Evolutionary conservation across 805 yeast genomes (phyloP).

Genomic region (Lachancea nothofagi): DNA sequence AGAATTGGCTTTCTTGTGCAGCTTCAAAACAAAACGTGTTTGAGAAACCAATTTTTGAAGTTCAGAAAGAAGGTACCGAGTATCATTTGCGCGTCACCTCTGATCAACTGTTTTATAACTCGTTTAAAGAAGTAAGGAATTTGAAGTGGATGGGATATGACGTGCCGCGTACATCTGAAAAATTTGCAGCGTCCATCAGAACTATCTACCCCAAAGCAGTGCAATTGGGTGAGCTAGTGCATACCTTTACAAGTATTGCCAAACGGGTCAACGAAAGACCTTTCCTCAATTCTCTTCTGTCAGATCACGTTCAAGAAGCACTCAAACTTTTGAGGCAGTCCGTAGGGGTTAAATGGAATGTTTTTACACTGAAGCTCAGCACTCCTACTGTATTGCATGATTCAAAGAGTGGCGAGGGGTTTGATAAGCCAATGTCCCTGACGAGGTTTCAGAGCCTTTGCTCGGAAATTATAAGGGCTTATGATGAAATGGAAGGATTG

Average conservation of each 20-base stretch:
- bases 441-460: not conserved
- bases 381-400: no score
- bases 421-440: no score
- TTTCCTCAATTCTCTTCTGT: not conserved
- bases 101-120: slow-evolving; percentile 37
- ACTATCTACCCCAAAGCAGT: slow-evolving; percentile 54
- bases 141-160: slow-evolving; percentile 46
- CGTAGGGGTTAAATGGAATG: slow-evolving; percentile 26
- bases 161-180: slow-evolving; percentile 48
- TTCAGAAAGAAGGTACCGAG: slow-evolving; percentile 26
- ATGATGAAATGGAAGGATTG: not conserved
- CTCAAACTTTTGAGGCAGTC: slow-evolving; percentile 6
- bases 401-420: no score
- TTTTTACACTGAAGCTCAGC: not conserved
- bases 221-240: slow-evolving; percentile 47
- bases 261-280: not conserved
- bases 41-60: slow-evolving; percentile 37
- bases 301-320: not conserved
- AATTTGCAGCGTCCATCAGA: slow-evolving; percentile 45
- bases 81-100: slow-evolving; percentile 45
- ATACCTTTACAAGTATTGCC: slow-evolving; percentile 31
- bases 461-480: not conserved
- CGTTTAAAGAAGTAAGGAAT: slow-evolving; percentile 51
- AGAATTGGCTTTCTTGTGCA: slow-evolving; percentile 44
- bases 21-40: slow-evolving; percentile 18